Evolutionary conservation across 2,329 filamentous ascomycete species (phyloP).

Genomic region (Colletotrichum acutatum): DNA sequence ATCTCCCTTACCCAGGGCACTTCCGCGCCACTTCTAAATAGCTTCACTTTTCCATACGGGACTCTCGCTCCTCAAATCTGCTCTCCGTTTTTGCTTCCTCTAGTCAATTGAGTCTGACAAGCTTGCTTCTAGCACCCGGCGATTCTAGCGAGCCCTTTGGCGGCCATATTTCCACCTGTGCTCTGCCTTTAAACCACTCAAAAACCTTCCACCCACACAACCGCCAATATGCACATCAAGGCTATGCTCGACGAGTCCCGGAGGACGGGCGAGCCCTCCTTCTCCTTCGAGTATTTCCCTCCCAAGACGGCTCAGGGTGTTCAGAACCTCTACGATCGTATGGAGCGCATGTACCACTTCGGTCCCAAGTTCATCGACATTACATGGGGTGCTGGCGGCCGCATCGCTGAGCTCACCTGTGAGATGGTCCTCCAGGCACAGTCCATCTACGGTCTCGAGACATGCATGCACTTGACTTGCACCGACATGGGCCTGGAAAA

Average conservation of each 20-base stretch:
- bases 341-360: slow-evolving; percentile 97
- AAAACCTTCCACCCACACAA: neutral
- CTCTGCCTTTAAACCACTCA: neutral
- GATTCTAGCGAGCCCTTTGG: slow-evolving; percentile 14
- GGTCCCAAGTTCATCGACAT: slow-evolving; percentile 98
- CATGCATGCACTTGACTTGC: slow-evolving; percentile 98
- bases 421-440: slow-evolving; percentile 98
- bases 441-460: slow-evolving; percentile 94
- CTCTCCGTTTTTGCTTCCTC: neutral
- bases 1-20: neutral
- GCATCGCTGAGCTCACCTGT: slow-evolving; percentile 89
- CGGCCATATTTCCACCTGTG: slow-evolving; percentile 3
- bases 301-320: slow-evolving; percentile 98
- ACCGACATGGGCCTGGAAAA: slow-evolving; percentile 97
- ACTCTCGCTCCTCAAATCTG: neutral
- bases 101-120: slow-evolving; percentile 26
- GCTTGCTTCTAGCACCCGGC: slow-evolving; percentile 9
- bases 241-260: slow-evolving; percentile 89
- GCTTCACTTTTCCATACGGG: neutral
- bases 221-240: slow-evolving; percentile 86
- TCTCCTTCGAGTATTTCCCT: slow-evolving; percentile 99
- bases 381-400: slow-evolving; percentile 96
- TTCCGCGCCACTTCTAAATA: slow-evolving; percentile 21
- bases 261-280: slow-evolving; percentile 82
- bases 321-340: slow-evolving; percentile 98